Conservation (phyloP, 257 asterid species). For the Solanum ahanhuiri region DNA sequence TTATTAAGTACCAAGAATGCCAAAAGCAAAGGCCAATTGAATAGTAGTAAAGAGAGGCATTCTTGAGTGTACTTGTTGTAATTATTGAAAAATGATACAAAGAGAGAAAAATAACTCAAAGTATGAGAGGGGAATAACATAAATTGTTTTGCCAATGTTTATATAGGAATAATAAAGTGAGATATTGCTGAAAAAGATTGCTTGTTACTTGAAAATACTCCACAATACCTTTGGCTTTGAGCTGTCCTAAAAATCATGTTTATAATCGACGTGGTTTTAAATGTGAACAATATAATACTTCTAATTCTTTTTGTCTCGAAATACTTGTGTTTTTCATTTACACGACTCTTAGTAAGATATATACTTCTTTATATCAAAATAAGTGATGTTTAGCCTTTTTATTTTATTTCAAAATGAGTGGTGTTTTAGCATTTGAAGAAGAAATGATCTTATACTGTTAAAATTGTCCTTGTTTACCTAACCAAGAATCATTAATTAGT, state of each 20-base stretch:
- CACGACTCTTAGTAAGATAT: neutral
- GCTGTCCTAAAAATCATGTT: conserved; percentile 8
- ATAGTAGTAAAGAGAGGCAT: conserved; percentile 22
- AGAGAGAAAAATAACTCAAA: neutral
- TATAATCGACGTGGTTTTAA: neutral
- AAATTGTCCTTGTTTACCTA: neutral
- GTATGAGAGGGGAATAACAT: neutral
- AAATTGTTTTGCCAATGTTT: neutral
- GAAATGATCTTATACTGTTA: neutral
- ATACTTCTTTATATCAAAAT: neutral
- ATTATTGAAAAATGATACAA: neutral
- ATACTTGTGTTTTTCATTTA: neutral
- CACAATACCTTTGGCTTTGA: conserved; percentile 6
- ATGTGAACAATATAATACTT: neutral
- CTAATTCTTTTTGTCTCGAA: neutral
- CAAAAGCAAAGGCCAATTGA: conserved; percentile 35
- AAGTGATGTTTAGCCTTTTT: neutral
- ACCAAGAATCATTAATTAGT: neutral
- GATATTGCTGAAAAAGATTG: neutral
- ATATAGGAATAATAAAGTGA: conserved; percentile 25
- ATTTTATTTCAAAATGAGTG: neutral
- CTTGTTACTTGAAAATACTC: neutral
- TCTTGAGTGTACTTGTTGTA: conserved; percentile 5
- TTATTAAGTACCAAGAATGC: conserved; percentile 52
- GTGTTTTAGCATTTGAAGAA: neutral